Conservation (phyloP, 2,329 filamentous ascomycete genomes). For the Alternaria longipes region DNA sequence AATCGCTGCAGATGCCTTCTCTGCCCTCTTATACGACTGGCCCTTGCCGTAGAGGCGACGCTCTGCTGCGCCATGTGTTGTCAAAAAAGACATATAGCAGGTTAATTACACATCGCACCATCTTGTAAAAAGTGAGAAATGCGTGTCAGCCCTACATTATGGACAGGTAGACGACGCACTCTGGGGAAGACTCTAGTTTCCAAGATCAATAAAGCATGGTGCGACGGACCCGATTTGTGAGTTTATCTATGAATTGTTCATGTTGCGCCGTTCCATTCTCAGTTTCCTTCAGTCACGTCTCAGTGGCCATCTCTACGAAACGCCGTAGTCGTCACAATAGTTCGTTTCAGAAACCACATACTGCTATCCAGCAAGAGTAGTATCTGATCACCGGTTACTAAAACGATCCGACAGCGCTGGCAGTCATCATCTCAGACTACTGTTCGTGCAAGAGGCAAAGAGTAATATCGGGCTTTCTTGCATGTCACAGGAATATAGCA, state of each 20-base stretch:
- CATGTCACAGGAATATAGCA: background rate
- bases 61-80: background rate
- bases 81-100: background rate
- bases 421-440: background rate
- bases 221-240: background rate
- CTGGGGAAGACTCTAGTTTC: background rate
- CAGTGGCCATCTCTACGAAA: background rate
- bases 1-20: conserved; percentile 1
- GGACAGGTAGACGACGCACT: background rate
- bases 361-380: background rate
- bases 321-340: background rate
- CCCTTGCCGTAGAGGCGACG: background rate
- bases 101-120: background rate
- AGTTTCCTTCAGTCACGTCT: background rate
- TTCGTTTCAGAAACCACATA: background rate
- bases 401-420: background rate
- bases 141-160: background rate
- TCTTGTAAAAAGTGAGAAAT: background rate
- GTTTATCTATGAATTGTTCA: background rate
- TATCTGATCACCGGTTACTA: background rate
- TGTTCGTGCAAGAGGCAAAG: background rate
- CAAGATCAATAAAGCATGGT: background rate
- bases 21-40: background rate
- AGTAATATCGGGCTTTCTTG: background rate
- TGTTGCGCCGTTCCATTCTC: background rate